Evolutionary conservation across 495 filamentous ascomycete genomes (phyloP).

Genomic region (Rusavskia elegans): DNA sequence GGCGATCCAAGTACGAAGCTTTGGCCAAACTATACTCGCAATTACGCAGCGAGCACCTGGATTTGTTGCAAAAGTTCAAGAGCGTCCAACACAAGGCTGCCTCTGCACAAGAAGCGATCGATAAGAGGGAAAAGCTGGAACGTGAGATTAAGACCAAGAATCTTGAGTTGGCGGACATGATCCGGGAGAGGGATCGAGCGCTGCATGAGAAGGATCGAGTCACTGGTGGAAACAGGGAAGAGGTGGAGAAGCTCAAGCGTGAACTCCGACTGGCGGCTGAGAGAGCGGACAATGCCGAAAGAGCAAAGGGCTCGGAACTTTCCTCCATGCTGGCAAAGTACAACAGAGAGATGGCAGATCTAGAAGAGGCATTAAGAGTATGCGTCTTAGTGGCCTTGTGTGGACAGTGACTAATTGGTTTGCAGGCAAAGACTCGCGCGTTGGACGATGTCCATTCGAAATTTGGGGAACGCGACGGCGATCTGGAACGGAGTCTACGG

Average conservation of each 20-base stretch:
- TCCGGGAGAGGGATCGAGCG: conserved; percentile 89
- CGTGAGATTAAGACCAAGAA: conserved; percentile 98
- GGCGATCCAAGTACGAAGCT: conserved; percentile 92
- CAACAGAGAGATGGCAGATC: conserved; percentile 89
- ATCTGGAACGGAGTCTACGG: conserved; percentile 65
- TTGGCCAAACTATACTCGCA: conserved; percentile 95
- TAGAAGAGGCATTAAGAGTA: conserved; percentile 76
- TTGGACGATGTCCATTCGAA: conserved; percentile 72
- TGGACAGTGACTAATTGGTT: conserved; percentile 10
- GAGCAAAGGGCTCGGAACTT: conserved; percentile 82
- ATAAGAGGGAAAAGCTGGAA: conserved; percentile 84
- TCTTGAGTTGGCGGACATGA: conserved; percentile 95
- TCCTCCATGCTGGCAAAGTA: conserved; percentile 89
- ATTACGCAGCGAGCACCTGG: conserved; percentile 85
- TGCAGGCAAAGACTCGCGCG: conserved; percentile 63
- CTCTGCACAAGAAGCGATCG: conserved; percentile 93
- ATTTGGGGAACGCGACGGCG: conserved; percentile 63
- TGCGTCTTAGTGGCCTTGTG: conserved; percentile 4
- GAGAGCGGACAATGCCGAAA: conserved; percentile 82
- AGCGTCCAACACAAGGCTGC: conserved; percentile 87
- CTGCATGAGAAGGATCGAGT: conserved; percentile 79
- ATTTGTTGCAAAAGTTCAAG: conserved; percentile 90
- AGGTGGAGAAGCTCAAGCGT: conserved; percentile 90
- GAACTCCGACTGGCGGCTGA: conserved; percentile 87
- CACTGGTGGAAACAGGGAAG: conserved; percentile 75